Percentiles rank a stretch among this genome's conserved stretches.
Conservation (phyloP, 164 flowering plant species). For the Aristolochia fimbriata region DNA sequence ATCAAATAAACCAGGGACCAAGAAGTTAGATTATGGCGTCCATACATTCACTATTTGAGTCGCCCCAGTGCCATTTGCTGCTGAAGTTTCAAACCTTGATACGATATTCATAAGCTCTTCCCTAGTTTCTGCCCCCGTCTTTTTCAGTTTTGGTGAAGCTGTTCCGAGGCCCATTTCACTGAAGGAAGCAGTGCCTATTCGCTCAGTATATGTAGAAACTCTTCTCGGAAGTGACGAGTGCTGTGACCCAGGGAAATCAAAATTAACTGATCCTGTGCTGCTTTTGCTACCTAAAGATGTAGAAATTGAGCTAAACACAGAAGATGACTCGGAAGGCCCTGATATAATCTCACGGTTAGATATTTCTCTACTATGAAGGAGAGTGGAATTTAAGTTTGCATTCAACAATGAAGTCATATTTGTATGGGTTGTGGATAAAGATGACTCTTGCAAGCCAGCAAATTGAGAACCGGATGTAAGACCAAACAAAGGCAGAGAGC, state of each 20-base stretch:
- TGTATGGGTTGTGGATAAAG: slow-evolving; percentile 30
- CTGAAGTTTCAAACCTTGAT: slow-evolving; percentile 37
- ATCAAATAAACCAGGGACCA: neutral
- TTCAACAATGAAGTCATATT: slow-evolving; percentile 25
- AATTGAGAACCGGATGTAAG: slow-evolving; percentile 38
- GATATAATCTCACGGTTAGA: slow-evolving; percentile 39
- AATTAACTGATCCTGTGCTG: slow-evolving; percentile 25
- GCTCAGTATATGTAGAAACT: slow-evolving; percentile 80
- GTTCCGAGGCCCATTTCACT: slow-evolving; percentile 42
- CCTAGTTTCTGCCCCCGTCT: slow-evolving; percentile 77
- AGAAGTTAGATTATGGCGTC: neutral
- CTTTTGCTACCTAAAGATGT: slow-evolving; percentile 31
- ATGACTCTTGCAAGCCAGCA: slow-evolving; percentile 44
- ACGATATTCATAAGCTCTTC: slow-evolving; percentile 58
- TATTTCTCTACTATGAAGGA: slow-evolving; percentile 35
- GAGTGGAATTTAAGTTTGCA: slow-evolving; percentile 26
- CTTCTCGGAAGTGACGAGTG: slow-evolving; percentile 41
- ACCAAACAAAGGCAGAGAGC: slow-evolving; percentile 30
- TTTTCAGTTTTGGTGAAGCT: slow-evolving; percentile 91
- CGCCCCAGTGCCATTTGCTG: slow-evolving; percentile 30
- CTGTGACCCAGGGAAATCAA: slow-evolving; percentile 40
- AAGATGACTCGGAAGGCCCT: slow-evolving; percentile 31
- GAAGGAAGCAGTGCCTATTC: slow-evolving; percentile 64
- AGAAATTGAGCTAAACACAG: slow-evolving; percentile 25
- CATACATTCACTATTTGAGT: slow-evolving; percentile 41